A percentile compares a stretch with the other conserved stretches of the same genome.
These are phyloP conservation scores for Juncus inflexus DNA, from an alignment of 176 grass and related monocot genomes.

Conservation along the genomic window DNA sequence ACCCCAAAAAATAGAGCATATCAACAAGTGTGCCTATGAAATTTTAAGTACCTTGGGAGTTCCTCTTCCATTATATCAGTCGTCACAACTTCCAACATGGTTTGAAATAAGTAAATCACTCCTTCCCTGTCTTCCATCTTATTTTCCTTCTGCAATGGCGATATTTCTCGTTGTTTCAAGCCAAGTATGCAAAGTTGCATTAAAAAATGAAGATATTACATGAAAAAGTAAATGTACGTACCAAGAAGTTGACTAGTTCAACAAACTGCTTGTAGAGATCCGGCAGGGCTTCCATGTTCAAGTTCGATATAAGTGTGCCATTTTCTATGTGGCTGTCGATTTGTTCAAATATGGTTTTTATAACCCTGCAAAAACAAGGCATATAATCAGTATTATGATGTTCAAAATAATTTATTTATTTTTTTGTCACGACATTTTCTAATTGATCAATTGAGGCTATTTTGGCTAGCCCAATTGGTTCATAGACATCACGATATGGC, in stretches of 20 bases:
- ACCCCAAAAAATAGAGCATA: no score
- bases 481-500: no score
- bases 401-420: no score
- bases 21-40: conserved; percentile 10
- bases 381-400: conserved; percentile 5
- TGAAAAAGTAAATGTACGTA: conserved; percentile 37
- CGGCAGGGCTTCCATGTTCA: conserved; percentile 65
- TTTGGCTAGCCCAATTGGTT: no score
- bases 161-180: background rate
- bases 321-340: conserved; percentile 47
- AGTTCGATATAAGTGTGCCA: conserved; percentile 47
- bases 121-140: conserved; percentile 46
- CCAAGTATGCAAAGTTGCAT: background rate
- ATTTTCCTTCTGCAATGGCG: conserved; percentile 47
- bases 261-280: conserved; percentile 61
- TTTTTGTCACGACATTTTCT: no score
- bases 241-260: conserved; percentile 63
- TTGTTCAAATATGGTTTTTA: conserved; percentile 56
- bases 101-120: conserved; percentile 88
- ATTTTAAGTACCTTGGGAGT: conserved; percentile 47
- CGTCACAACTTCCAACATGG: conserved; percentile 90
- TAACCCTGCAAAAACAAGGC: conserved; percentile 53
- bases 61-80: conserved; percentile 95
- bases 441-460: no score
- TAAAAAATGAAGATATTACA: background rate